Evolutionary conservation across 176 grass and related monocot genomes (phyloP), one percentile per base, ranked within the genome.

Genomic region (Oryza meridionalis): DNA sequence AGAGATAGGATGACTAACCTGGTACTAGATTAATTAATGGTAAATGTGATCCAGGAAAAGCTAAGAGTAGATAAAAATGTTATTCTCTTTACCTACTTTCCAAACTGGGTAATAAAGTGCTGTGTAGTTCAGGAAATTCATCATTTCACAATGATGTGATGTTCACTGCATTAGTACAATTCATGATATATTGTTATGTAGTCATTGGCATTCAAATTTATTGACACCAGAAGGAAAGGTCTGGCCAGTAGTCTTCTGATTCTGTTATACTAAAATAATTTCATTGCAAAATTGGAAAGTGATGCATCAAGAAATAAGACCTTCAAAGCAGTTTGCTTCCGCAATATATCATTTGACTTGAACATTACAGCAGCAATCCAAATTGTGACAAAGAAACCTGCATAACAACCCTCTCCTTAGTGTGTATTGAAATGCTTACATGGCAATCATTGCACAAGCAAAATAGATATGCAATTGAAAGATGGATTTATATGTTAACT

Each of bases 351-450:
- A 84, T 99, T 99, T 43, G 96, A 99, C 84, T 94, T 99, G 88
- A 99, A 99, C 96, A 99, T 96, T 76, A 99, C 92, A 75, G 85
- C 91, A 76, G 91, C 91, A 90, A 99, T 93, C 93, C 96, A 96
- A 88, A 96, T 96, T 33, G 96, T 96, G 69, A 99, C 77, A 77
- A 95, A 99, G 88, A 99, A 99, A 90, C 96, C 93, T 99, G 84
- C 78, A 87, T 6, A 83, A 26, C 71, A 86, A 55, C 65, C 45
- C 29, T 85, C 82, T 26, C 63, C 47, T 79, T 45, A 86, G 62
- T 84, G n/a, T 55, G 74, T 51, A 89, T n/a, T 76, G 9, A 66
- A 46, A 77, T 16, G 37, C 42, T 85, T 59, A 14, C 6, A 81
- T 22, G 42, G 35, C 13, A 33, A 77, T 29, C 24, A 25, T 88